Conservation (phyloP, 163 green algal species). For the Coccomyxa subellipsoidea region DNA sequence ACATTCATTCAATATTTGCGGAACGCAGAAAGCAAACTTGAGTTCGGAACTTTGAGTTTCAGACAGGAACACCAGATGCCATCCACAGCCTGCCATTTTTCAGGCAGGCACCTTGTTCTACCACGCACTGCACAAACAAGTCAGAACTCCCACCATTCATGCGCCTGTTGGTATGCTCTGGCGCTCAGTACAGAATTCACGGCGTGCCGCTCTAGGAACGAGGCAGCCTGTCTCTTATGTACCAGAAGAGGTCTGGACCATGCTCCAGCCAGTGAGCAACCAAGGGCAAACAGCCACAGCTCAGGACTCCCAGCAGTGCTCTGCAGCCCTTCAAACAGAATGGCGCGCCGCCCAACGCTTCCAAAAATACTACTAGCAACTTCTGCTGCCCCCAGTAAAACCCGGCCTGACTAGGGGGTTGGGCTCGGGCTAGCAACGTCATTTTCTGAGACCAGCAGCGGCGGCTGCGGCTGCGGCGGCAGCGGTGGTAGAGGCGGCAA, state of each 20-base stretch:
- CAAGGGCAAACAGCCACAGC: too few relatives aligned
- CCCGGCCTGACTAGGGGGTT: background rate
- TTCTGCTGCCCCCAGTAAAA: background rate
- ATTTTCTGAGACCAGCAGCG: background rate
- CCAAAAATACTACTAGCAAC: background rate
- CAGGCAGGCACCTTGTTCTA: background rate
- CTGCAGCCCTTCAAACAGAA: too few relatives aligned
- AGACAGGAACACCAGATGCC: background rate
- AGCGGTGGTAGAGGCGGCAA: background rate
- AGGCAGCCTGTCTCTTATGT: background rate
- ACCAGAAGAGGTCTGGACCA: background rate
- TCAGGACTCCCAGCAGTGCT: too few relatives aligned
- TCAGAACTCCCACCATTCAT: background rate
- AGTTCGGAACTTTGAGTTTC: background rate
- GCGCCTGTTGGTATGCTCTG: background rate
- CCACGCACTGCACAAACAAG: background rate
- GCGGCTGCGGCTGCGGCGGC: background rate
- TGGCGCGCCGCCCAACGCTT: too few relatives aligned
- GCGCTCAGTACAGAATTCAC: background rate
- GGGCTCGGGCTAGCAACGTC: background rate
- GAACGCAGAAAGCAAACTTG: background rate
- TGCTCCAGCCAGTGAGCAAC: too few relatives aligned
- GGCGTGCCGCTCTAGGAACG: background rate
- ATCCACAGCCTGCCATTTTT: background rate
- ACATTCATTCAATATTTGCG: background rate